phyloP scores from a whole-genome alignment of 805 yeast genomes.

The Teunomyces lycoperdinae region DNA sequence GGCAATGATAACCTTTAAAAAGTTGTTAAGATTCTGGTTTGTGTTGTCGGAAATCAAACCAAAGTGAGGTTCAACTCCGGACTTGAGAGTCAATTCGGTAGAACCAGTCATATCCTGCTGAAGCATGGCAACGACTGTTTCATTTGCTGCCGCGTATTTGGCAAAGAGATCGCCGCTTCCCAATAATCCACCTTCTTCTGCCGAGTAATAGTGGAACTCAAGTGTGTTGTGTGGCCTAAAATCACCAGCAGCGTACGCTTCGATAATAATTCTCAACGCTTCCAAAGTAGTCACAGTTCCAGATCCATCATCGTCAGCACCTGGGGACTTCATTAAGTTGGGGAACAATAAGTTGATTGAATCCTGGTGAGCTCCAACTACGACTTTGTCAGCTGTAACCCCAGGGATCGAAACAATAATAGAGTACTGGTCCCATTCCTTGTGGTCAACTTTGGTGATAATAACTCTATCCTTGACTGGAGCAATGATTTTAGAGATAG shows the following conservation, averaged over 20 bases:
- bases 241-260: conserved; percentile 27
- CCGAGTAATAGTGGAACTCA: conserved; percentile 93
- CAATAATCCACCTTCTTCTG: conserved; percentile 88
- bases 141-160: conserved; percentile 42
- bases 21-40: conserved; percentile 51
- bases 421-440: conserved; percentile 75
- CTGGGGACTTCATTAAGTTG: conserved; percentile 70
- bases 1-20: conserved; percentile 58
- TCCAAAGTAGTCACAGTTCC: conserved; percentile 81
- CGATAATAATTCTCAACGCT: conserved; percentile 61
- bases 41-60: conserved; percentile 81
- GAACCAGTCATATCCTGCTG: conserved; percentile 96
- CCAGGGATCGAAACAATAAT: conserved; percentile 67
- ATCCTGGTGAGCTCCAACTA: conserved; percentile 90
- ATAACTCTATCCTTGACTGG: conserved; percentile 25
- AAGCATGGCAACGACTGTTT: conserved; percentile 72
- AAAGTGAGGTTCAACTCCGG: conserved; percentile 58
- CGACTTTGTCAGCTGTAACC: conserved; percentile 46
- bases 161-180: conserved; percentile 82
- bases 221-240: conserved; percentile 66
- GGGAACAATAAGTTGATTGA: conserved; percentile 76
- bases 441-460: conserved; percentile 55
- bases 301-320: conserved; percentile 93
- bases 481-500: conserved; percentile 40
- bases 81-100: conserved; percentile 48